Evolutionary conservation across 306 rosid species (phyloP), one percentile per base, ranked within the genome.

Genomic region (Glycine soja): DNA sequence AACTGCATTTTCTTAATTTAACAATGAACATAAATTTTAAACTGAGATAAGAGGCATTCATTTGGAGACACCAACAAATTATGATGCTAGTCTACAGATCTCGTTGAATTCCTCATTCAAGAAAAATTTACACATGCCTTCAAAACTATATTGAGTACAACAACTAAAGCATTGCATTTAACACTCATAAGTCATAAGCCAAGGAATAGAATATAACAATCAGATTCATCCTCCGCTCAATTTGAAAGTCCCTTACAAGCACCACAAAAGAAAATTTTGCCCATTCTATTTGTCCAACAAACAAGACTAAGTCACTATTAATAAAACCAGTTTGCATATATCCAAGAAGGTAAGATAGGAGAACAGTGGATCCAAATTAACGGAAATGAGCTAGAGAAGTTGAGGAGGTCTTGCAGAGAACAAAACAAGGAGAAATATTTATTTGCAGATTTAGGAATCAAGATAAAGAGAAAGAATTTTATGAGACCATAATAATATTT

Each of bases 321-420:
- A 62, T 18, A 18, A 51, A 24, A 48, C 46, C 66, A 62, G 13
- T 59, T 45, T 19, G 13, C 70, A 62, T 47, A 80, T 6, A 45
- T 59, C 32, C 32, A 74, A 84, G 72, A 61, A 32, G 69, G 16
- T 12, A 40, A 75, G 38, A 72, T 16, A 72, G 16, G 46, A 80
- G 58, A 40, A 7, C 2, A 10, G 40, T 8, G n/a, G 40, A 54
- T 18, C 62, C 67, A 66, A 43, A 24, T 24, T 24, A 24, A 24
- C 30, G 30, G 30, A 86, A 75, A 80, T 13, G 70, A 32, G n/a
- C 24, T 40, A 50, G 74, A 83, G 30, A 72, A 40, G 19, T 51
- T 14, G 56, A 78, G 50, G 10, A 58, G 36, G 14, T 10, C 56
- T 76, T 53, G 36, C 32, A 52, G 47, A 38, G 7, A 32, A 62